Evolutionary conservation across 192 early-diverging fungal species (phyloP).

Genomic region (Mortierella antarctica): DNA sequence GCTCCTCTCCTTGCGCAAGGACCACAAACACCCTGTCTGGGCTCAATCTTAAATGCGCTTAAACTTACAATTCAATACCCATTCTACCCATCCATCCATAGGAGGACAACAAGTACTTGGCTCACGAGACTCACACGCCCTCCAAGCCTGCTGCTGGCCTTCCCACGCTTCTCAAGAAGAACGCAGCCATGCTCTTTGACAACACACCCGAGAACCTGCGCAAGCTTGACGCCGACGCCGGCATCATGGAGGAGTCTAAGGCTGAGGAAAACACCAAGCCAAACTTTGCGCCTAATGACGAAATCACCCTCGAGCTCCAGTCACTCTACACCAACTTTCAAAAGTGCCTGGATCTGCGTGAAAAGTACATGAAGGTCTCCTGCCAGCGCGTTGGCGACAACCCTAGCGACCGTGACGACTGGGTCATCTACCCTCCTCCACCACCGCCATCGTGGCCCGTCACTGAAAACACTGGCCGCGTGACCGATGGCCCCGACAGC

Average conservation of each 20-base stretch:
- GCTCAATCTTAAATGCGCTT: too few species aligned
- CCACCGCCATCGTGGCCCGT: constrained; percentile 78
- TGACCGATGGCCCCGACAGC: constrained; percentile 38
- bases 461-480: constrained; percentile 53
- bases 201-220: constrained; percentile 51
- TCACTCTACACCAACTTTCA: constrained; percentile 74
- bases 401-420: constrained; percentile 83
- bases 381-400: constrained; percentile 85
- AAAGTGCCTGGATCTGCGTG: constrained; percentile 84
- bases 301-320: constrained; percentile 66
- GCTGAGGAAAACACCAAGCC: constrained; percentile 51
- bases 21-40: neutral
- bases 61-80: neutral
- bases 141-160: constrained; percentile 31
- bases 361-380: constrained; percentile 86
- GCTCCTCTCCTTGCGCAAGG: neutral
- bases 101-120: constrained; percentile 55
- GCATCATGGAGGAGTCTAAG: constrained; percentile 48
- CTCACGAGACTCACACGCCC: constrained; percentile 53
- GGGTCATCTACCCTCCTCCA: constrained; percentile 92
- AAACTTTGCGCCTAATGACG: constrained; percentile 48
- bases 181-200: constrained; percentile 33
- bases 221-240: constrained; percentile 45
- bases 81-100: neutral
- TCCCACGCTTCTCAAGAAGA: constrained; percentile 13